Conservation (phyloP, 2,329 filamentous ascomycete species). For the Colletotrichum filicis region DNA sequence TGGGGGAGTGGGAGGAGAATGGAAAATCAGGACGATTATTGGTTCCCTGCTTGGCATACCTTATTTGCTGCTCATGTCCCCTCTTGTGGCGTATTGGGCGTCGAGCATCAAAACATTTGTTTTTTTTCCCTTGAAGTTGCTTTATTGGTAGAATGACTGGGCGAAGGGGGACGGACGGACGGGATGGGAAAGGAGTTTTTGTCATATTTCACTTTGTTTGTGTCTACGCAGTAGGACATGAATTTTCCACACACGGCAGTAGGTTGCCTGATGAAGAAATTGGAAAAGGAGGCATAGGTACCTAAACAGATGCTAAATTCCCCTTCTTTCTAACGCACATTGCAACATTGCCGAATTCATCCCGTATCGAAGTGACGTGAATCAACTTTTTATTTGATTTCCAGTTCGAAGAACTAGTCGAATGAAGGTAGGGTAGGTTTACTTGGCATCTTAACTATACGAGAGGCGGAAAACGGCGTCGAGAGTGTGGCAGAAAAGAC, state of each 20-base stretch:
- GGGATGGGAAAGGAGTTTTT: conserved; percentile 8
- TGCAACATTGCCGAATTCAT: background rate
- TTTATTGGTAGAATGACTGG: conserved; percentile 4
- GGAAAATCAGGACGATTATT: background rate
- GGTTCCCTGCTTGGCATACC: background rate
- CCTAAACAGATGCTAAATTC: background rate
- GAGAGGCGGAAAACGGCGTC: background rate
- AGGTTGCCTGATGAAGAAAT: conserved; percentile 3
- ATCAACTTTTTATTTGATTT: background rate
- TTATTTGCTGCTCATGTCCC: background rate
- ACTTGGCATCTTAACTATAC: background rate
- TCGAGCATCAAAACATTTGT: background rate
- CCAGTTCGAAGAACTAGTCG: background rate
- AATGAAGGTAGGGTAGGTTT: background rate
- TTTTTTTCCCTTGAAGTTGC: background rate
- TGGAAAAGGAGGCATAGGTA: conserved; percentile 1
- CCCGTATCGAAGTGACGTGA: background rate
- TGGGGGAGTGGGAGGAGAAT: background rate
- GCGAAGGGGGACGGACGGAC: background rate
- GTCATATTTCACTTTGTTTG: background rate
- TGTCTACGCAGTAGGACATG: background rate
- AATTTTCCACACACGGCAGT: background rate
- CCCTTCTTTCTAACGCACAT: background rate
- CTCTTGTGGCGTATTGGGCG: background rate
- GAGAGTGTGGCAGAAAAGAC: background rate